A percentile compares a stretch with the other conserved stretches of the same genome.
phyloP scores from a whole-genome alignment of 352 stramenopile genomes.

The Globisporangium canariense region DNA sequence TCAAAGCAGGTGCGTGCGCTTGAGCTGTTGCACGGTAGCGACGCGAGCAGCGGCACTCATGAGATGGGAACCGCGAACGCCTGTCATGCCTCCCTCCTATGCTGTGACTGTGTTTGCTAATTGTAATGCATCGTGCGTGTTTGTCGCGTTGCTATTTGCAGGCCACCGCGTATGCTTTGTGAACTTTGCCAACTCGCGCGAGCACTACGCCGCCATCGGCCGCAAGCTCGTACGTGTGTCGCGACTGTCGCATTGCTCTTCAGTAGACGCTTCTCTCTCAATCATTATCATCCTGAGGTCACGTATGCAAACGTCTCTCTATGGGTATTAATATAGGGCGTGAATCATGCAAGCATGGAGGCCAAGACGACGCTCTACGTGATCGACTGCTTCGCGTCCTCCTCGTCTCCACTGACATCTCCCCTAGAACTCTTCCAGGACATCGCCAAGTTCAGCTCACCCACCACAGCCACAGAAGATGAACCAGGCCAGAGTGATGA shows the following conservation, averaged over 20 bases:
- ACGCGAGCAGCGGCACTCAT: too few relatives aligned
- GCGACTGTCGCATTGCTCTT: background rate
- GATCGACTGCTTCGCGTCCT: constrained; percentile 29
- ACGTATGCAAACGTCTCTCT: background rate
- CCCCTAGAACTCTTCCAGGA: constrained; percentile 30
- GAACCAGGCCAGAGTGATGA: constrained; percentile 1
- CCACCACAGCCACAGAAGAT: background rate
- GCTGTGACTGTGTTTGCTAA: background rate
- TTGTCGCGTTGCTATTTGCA: constrained; percentile 1
- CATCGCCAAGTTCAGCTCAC: constrained; percentile 16
- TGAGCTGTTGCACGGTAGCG: too few relatives aligned
- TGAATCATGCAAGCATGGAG: constrained; percentile 40
- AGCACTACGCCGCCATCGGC: constrained; percentile 60
- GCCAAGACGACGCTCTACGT: constrained; percentile 35
- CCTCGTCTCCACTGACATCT: constrained; percentile 2
- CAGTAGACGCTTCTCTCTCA: too few relatives aligned
- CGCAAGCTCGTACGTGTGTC: constrained; percentile 54
- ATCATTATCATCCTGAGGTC: background rate
- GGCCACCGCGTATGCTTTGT: constrained; percentile 65
- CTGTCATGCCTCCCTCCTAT: too few relatives aligned
- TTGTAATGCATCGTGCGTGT: background rate
- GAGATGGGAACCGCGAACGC: too few relatives aligned
- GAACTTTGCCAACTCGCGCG: constrained; percentile 37
- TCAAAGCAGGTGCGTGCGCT: constrained; percentile 48
- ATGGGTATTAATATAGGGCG: constrained; percentile 25